Base-by-base conservation (phyloP, 768 basidiomycete species). In the Hypholoma sublateritium region DNA sequence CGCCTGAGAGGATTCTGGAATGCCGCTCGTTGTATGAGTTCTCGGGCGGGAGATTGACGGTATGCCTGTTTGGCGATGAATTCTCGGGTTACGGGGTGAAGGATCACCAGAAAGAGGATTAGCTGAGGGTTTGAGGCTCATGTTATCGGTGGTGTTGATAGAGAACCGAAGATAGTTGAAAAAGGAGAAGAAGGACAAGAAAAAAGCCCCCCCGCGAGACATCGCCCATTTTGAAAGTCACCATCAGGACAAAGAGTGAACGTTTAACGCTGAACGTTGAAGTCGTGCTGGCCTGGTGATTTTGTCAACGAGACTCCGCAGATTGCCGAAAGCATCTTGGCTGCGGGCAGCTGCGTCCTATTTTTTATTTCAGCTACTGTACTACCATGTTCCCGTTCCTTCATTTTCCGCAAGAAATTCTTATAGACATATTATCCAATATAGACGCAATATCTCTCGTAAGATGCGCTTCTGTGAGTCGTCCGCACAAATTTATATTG, bases 1-100 rank as follows among this genome's bases (percentile, higher is more conserved):
- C 11, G 21, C 19, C 21, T 4, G 17, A 14, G 19, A 36, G 21
- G 48, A 11, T 21, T 22, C 39, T 5, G 8, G 13, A n/a, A 12
- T 24, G 22, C 22, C 43, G 35, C 7, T 4, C 1, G 19, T 24
- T 34, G 19, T 53, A 14, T 39, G 24, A 17, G 19, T 14, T 46
- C 53, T 37, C 36, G 34, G 48, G 42, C 54, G 54, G 9, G 45
- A 48, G 13, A 55, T 39, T 5, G 54, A 55, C 5, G 54, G 54
- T 4, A 55, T 55, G 8, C 36, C 45, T 11, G 37, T 21, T 50
- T 45, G 58, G 42, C 53, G 51, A 45, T 59, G 58, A 13, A 59
- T 36, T 16, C 41, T 16, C 0, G 58, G 58, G 22, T 59, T 32
- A 24, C 58, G 52, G 9, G 53, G 53, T 13, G 43, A 53, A 3